A percentile compares a stretch with the other conserved stretches of the same genome.
These are phyloP conservation scores for Capsicum baccatum DNA, from an alignment of 257 asterid species.

Conservation along the genomic window DNA sequence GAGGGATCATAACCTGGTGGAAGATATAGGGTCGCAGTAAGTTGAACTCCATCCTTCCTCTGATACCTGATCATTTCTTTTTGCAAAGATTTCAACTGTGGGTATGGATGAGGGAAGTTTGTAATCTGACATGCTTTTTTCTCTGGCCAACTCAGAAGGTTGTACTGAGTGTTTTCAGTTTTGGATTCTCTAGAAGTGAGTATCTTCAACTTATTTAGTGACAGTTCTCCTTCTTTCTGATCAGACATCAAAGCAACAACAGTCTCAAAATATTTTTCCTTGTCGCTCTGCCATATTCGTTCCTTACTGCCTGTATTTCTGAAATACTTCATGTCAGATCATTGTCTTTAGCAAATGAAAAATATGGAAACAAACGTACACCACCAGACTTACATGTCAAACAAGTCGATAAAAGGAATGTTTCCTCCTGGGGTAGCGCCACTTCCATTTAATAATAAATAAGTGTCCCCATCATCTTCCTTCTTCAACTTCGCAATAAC, in stretches of 20 bases:
- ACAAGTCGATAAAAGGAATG: conserved; percentile 85
- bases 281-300: conserved; percentile 97
- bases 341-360: conserved; percentile 31
- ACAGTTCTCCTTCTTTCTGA: conserved; percentile 72
- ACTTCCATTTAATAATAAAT: conserved; percentile 73
- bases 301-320: conserved; percentile 94
- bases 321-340: conserved; percentile 56
- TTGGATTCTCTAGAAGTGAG: conserved; percentile 93
- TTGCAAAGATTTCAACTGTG: conserved; percentile 84
- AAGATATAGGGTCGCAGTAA: conserved; percentile 88
- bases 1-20: conserved; percentile 93
- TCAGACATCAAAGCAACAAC: conserved; percentile 88
- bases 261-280: conserved; percentile 80
- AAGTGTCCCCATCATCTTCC: conserved; percentile 65
- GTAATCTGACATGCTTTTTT: conserved; percentile 84
- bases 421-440: conserved; percentile 99
- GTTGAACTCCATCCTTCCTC: conserved; percentile 98
- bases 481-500: conserved; percentile 89
- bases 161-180: conserved; percentile 91
- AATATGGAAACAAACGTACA: conserved; percentile 34
- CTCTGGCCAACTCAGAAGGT: conserved; percentile 83
- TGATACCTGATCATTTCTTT: conserved; percentile 95
- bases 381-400: conserved; percentile 84
- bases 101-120: conserved; percentile 95
- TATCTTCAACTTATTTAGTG: conserved; percentile 59